Conservation (phyloP, 1,139 yeast genomes). For the Scheffersomyces parashehatae region DNA sequence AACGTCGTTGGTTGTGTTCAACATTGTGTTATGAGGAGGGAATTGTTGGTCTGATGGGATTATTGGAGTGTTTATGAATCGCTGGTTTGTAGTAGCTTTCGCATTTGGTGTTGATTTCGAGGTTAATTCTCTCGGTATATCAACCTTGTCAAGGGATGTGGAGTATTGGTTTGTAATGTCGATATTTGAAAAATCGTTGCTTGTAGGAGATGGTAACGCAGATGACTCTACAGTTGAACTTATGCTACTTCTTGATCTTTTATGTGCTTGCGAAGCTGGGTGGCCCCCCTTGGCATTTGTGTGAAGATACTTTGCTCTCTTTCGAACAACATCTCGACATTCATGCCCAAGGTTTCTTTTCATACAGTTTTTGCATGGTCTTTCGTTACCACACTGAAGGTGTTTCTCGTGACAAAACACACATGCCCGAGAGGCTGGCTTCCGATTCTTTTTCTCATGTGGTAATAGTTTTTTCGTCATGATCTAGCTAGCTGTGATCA, state of each 20-base stretch:
- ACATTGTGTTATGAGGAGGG: conserved; percentile 17
- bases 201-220: not conserved
- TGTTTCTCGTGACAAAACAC: conserved; percentile 71
- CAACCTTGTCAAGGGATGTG: no score
- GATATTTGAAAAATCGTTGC: not conserved
- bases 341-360: conserved; percentile 56
- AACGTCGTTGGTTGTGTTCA: conserved; percentile 43
- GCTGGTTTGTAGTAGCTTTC: no score
- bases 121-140: no score
- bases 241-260: conserved; percentile 1
- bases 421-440: conserved; percentile 70
- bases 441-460: conserved; percentile 53
- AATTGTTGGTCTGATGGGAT: not conserved
- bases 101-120: no score
- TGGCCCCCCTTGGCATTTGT: conserved; percentile 6
- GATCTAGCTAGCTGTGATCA: not conserved
- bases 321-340: conserved; percentile 63
- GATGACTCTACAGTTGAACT: not conserved
- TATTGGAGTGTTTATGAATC: not conserved
- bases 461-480: conserved; percentile 65
- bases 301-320: conserved; percentile 48
- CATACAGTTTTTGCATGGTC: conserved; percentile 72
- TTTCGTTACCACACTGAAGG: conserved; percentile 57
- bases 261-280: conserved; percentile 2
- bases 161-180: no score